These are phyloP conservation scores for Phallus indusiatus DNA, from an alignment of 768 basidiomycete genomes.

Conservation along the genomic window DNA sequence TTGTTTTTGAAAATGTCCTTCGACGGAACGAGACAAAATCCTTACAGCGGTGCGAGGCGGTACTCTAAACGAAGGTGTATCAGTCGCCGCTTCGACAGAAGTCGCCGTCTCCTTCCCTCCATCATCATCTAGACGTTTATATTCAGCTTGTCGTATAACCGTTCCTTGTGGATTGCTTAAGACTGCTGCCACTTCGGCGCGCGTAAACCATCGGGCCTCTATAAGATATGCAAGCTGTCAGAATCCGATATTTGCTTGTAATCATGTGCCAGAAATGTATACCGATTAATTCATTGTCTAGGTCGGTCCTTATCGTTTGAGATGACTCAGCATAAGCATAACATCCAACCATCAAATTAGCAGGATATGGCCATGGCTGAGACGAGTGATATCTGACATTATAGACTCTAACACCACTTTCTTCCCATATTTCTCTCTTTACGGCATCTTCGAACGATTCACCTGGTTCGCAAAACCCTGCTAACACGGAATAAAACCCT, in stretches of 20 bases:
- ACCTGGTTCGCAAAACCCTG: conserved; percentile 91
- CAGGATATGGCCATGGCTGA: conserved; percentile 89
- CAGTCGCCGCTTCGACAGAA: conserved; percentile 21
- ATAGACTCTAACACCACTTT: conserved; percentile 84
- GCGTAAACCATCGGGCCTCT: conserved; percentile 89
- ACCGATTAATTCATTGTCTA: conserved; percentile 96
- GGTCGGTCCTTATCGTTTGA: conserved; percentile 68
- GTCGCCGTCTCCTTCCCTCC: conserved; percentile 21
- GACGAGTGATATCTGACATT: conserved; percentile 77
- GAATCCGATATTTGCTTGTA: not conserved
- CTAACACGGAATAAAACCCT: conserved; percentile 76
- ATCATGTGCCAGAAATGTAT: not conserved
- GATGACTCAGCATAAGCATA: conserved; percentile 69
- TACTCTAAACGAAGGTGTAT: conserved; percentile 55
- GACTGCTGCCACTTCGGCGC: conserved; percentile 57
- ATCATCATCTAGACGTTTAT: conserved; percentile 36
- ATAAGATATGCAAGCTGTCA: not conserved
- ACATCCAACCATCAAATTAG: conserved; percentile 86
- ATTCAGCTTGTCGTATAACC: conserved; percentile 36
- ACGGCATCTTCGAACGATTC: conserved; percentile 95
- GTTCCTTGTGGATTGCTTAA: conserved; percentile 49
- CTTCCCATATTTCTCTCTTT: conserved; percentile 88
- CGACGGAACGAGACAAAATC: not conserved
- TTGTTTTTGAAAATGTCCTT: not conserved
- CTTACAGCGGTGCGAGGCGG: conserved; percentile 56